A percentile compares a stretch with the other conserved stretches of the same genome.
These are phyloP conservation scores for Hyphopichia homilentoma DNA, from an alignment of 805 yeast genomes.

Conservation along the genomic window DNA sequence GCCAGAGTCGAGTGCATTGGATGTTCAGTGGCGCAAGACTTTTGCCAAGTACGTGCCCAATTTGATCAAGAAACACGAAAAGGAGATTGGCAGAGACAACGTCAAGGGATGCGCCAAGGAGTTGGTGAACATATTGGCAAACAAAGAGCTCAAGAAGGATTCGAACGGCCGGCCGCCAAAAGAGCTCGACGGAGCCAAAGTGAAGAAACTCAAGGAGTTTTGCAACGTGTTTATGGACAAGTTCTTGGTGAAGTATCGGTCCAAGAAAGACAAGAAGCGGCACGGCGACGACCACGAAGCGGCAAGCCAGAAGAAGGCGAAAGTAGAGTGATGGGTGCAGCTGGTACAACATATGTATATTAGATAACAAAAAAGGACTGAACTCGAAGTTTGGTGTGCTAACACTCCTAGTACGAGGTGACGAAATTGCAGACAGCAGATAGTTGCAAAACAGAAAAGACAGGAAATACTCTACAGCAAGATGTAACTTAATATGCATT, in stretches of 20 bases:
- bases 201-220: conserved; percentile 65
- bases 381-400: neutral
- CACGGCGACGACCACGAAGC: no score
- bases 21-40: conserved; percentile 36
- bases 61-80: conserved; percentile 60
- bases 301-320: conserved; percentile 5
- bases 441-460: no score
- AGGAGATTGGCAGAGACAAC: conserved; percentile 66
- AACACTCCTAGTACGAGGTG: neutral
- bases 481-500: no score
- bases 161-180: conserved; percentile 43
- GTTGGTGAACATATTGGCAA: conserved; percentile 60
- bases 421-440: no score
- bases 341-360: no score
- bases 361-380: conserved; percentile 2
- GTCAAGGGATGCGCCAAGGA: conserved; percentile 78
- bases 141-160: conserved; percentile 61
- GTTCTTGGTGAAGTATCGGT: conserved; percentile 46
- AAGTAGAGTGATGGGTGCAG: conserved; percentile 1
- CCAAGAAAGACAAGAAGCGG: conserved; percentile 27
- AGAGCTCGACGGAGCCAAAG: conserved; percentile 61
- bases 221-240: conserved; percentile 64
- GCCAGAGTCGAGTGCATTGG: conserved; percentile 2
- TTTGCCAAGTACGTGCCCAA: conserved; percentile 83
- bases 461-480: no score